Conservation (phyloP, 2,329 filamentous ascomycete species). For the Pyrenophora teres region DNA sequence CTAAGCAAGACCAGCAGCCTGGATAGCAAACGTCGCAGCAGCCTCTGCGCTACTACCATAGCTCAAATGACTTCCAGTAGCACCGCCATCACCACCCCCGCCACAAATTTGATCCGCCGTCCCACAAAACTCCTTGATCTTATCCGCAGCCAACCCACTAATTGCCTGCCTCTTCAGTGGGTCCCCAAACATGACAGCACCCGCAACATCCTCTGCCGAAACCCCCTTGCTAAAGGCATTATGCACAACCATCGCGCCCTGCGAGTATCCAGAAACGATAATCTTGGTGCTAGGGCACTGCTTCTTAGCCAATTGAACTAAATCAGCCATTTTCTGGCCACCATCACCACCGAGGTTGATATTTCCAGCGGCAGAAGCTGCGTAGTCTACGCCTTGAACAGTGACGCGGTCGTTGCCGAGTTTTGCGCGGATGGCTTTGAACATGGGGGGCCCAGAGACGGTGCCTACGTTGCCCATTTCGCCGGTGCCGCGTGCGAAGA, state of each 20-base stretch:
- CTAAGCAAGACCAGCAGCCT: slow-evolving; percentile 29
- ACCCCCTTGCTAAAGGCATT: slow-evolving; percentile 32
- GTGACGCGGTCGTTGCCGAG: slow-evolving; percentile 34
- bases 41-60: slow-evolving; percentile 35
- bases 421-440: slow-evolving; percentile 34
- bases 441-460: slow-evolving; percentile 48
- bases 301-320: slow-evolving; percentile 29
- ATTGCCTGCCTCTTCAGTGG: slow-evolving; percentile 36
- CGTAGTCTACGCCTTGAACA: slow-evolving; percentile 42
- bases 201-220: slow-evolving; percentile 28
- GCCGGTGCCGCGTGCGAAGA: slow-evolving; percentile 51
- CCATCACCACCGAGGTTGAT: slow-evolving; percentile 32
- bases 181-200: slow-evolving; percentile 38
- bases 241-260: slow-evolving; percentile 24
- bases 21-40: slow-evolving; percentile 35
- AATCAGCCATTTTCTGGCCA: slow-evolving; percentile 32
- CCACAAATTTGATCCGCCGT: slow-evolving; percentile 33
- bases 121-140: slow-evolving; percentile 38
- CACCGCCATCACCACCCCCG: slow-evolving; percentile 29
- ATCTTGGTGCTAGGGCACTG: slow-evolving; percentile 41
- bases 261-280: slow-evolving; percentile 40
- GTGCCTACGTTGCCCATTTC: slow-evolving; percentile 52
- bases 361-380: slow-evolving; percentile 35
- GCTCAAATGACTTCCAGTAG: slow-evolving; percentile 35
- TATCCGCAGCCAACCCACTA: slow-evolving; percentile 21